Conservation (phyloP, 441 rosid genomes). For the Hura crepitans region DNA sequence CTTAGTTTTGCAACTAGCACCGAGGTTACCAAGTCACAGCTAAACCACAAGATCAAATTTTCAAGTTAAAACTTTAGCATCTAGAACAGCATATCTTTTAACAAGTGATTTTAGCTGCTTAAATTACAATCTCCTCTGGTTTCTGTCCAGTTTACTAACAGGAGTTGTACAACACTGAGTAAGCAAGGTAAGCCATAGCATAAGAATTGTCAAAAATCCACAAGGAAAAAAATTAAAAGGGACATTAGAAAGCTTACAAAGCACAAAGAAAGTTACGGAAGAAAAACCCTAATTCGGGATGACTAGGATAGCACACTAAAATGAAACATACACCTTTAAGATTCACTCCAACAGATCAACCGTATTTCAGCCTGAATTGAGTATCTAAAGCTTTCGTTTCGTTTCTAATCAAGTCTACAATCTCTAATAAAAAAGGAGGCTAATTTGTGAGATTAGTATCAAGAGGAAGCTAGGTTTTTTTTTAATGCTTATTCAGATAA, state of each 20-base stretch:
- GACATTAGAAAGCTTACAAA: background rate
- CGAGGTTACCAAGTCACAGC: background rate
- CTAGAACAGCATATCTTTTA: background rate
- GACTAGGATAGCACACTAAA: background rate
- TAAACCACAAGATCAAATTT: too few species aligned
- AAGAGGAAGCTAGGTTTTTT: background rate
- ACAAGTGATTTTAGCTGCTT: background rate
- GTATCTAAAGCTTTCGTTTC: background rate
- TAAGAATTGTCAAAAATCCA: background rate
- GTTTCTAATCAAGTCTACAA: background rate
- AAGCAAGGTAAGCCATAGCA: background rate
- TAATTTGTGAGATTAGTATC: background rate
- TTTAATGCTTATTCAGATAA: background rate
- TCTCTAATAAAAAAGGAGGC: background rate
- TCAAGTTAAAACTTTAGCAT: too few species aligned
- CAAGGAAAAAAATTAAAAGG: background rate
- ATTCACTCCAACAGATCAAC: background rate
- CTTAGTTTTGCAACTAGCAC: background rate
- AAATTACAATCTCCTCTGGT: background rate
- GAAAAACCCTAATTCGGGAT: background rate
- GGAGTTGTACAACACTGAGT: background rate
- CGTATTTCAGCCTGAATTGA: background rate
- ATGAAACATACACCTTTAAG: background rate
- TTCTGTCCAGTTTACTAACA: background rate
- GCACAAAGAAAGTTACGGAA: background rate